Conservation (phyloP, 2,329 filamentous ascomycete species). For the Blastomyces percursus region DNA sequence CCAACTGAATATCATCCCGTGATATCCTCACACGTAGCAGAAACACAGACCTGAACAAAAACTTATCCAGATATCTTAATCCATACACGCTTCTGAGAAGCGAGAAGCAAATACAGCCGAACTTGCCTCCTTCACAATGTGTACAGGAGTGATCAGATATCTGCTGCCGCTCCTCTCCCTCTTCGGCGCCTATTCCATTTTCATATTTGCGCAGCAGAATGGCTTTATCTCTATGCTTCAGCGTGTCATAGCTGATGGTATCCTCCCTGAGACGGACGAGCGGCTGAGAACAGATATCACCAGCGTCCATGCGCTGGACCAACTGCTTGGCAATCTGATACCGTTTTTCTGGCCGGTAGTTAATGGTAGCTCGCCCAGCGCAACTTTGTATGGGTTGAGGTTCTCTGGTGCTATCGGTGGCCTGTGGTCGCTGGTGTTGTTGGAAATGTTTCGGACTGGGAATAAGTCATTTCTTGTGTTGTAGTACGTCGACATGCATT, state of each 20-base stretch:
- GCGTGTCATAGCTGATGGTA: constrained; percentile 17
- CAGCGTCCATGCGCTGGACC: constrained; percentile 25
- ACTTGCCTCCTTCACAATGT: background rate
- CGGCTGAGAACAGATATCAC: constrained; percentile 26
- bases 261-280: constrained; percentile 20
- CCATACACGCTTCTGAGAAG: background rate
- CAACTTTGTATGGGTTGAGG: constrained; percentile 28
- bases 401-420: constrained; percentile 34
- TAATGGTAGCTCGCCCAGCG: constrained; percentile 28
- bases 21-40: background rate
- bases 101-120: background rate
- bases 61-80: background rate
- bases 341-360: constrained; percentile 33
- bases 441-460: constrained; percentile 37
- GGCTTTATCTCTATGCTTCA: constrained; percentile 19
- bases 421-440: constrained; percentile 33
- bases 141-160: background rate
- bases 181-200: constrained; percentile 21
- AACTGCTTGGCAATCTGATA: constrained; percentile 23
- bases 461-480: constrained; percentile 33
- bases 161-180: constrained; percentile 23
- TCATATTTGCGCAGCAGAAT: constrained; percentile 25
- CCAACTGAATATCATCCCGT: background rate
- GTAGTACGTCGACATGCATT: constrained; percentile 27
- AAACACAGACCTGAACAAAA: background rate